A percentile compares a stretch with the other conserved stretches of the same genome.
Evolutionary conservation across 805 yeast species (phyloP).

Genomic region (Ogataea glucozyma): DNA sequence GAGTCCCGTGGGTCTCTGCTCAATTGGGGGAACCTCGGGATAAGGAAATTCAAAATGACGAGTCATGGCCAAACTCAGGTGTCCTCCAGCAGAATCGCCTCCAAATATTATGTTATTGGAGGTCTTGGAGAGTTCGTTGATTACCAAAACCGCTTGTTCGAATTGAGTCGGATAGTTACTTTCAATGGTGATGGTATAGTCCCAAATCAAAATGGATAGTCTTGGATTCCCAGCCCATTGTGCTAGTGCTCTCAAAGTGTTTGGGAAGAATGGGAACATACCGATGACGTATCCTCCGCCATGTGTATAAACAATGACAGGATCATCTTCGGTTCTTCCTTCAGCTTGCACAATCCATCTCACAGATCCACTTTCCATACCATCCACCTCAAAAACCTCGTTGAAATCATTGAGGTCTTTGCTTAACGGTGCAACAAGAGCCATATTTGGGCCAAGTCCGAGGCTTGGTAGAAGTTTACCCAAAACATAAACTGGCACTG

Average conservation of each 20-base stretch:
- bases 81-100: constrained; percentile 8
- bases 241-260: background rate
- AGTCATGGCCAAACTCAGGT: background rate
- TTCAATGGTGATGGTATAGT: constrained; percentile 2
- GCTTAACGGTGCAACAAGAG: background rate
- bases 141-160: background rate
- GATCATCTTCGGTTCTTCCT: background rate
- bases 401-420: background rate
- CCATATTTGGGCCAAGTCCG: background rate
- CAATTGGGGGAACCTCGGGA: background rate
- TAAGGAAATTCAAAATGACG: background rate
- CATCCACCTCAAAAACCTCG: constrained; percentile 6
- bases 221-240: background rate
- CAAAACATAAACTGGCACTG: background rate
- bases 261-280: background rate
- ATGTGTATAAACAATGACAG: constrained; percentile 3
- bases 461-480: background rate
- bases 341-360: constrained; percentile 4
- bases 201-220: background rate
- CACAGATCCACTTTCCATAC: constrained; percentile 29
- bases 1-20: constrained; percentile 4
- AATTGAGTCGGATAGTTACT: constrained; percentile 1
- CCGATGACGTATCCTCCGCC: constrained; percentile 5
- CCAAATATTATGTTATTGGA: constrained; percentile 5
- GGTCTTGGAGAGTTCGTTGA: constrained; percentile 2